Base-by-base conservation (phyloP, 768 basidiomycete species). In the Galerina sulciceps region DNA sequence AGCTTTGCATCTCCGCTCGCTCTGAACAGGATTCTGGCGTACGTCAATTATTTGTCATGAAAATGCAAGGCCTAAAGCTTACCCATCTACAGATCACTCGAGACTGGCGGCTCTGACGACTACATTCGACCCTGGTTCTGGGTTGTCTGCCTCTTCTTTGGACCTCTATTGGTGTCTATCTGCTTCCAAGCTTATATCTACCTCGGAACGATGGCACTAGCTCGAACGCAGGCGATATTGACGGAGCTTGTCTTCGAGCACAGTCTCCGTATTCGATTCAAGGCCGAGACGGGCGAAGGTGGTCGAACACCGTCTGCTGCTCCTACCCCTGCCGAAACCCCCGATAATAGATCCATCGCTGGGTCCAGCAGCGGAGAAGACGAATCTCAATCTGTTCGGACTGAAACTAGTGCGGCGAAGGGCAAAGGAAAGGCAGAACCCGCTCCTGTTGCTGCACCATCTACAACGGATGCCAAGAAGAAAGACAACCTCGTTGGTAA, bases 81-180 rank as follows among this genome's bases (percentile, higher is more conserved):
- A 22, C 35, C 44, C 48, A 46, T 35, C 22, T 11, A 18, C 48
- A 87, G 83, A 43, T 86, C 88, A 61, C 72, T 91, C 22, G 88
- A 90, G 69, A 77, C 69, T 2, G 72, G 74, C 9, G 85, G 83
- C 54, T 74, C 69, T 18, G 78, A 86, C 0, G 65, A 72, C 15
- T 70, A 87, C 31, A 79, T 81, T 37, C 58, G 55, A 5, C 89
- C 90, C 0, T 90, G 89, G 84, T 80, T 90, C 9, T 91, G 90
- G 89, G 80, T 91, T 23, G 36, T 72, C 0, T 73, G 73, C 61
- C 73, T 87, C 10, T 82, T 85, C 64, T 47, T 82, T 4, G 85
- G 83, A 17, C 83, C 86, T 10, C 65, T 78, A 1, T 0, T 81
- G 8, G 75, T 72, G 8, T 76, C 82, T 1, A 26, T 88, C 9